Evolutionary conservation across 495 filamentous ascomycete species (phyloP), one percentile per base, ranked within the genome.

Genomic region (Barbatosphaeria neglecta): DNA sequence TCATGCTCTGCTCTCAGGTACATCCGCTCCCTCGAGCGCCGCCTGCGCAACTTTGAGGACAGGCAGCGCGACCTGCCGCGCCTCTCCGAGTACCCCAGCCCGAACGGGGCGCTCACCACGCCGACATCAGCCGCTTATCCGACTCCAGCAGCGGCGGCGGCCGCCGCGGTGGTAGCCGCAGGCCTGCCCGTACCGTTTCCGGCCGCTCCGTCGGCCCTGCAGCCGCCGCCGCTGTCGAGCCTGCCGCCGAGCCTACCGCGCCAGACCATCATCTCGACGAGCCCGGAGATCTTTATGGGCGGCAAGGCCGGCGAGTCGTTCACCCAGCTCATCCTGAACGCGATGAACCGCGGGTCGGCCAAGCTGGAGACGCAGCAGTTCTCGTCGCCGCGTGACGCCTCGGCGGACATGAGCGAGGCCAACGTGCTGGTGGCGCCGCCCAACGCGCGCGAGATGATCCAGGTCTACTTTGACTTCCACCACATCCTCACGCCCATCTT

Each of bases 401-500:
- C 33, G 7, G 19, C 15, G 17, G 45, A 47, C 6, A 1, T 20
- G 1, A n/a, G 45, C 38, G 15, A 39, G 3, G 16, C 18, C 4
- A 33, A 22, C 18, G 6, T 41, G 1, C 39, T 41, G 10, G 39
- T 38, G 2, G 37, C 38, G 22, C 45, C 45, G 11, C 19, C 38
- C 24, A 47, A 47, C 20, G 45, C 38, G 6, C 45, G 18, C 19
- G 45, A 47, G 23, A 17, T 42, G 37, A 39, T 47, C 24, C 23
- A 25, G 5, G 19, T 41, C 8, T 47, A 47, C 18, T 47, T 47
- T 24, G 38, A 47, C 45, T 47, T 47, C 16, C 45, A 47, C 38
- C 38, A 47, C 19, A 38, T 41, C 16, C 45, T 47, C 6, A 40
- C 45, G 25, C 45, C 45, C n/a, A 47, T 47, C n/a, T 47, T 47